Base-by-base conservation (phyloP, 2,329 filamentous ascomycete species). In the Hypoxylon sp. region DNA sequence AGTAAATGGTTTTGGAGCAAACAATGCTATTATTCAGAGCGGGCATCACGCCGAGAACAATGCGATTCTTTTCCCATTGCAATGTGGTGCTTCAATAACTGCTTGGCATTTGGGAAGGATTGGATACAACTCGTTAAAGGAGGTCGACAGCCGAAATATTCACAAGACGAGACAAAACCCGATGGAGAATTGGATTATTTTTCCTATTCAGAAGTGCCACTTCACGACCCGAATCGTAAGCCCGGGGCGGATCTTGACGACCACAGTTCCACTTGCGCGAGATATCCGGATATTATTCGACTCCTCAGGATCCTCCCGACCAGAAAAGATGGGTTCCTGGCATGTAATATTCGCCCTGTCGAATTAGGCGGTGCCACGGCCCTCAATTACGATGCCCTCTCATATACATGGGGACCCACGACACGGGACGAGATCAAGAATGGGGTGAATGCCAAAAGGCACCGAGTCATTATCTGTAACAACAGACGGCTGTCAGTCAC, bases 361-460 rank as follows among this genome's bases (percentile, higher is more conserved):
- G 57, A 70, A 20, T 50, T 71, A 4, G 38, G 58, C 24, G 16
- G 26, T 4, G 16, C 14, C 6, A 9, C 38, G n/a, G 51, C n/a
- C 24, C 22, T 38, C 24, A 20, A 9, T 11, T 70, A 71, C 40
- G 61, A 71, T 42, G 70, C 70, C 11, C 52, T 71, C 33, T 71
- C 70, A 7, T 71, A 71, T 38, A 70, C 68, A 7, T 71, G 70
- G 70, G 56, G 59, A 9, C 62, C 56, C 16, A 63, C 67, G 8
- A 64, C 61, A 1, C 61, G 36, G 30, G 26, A 36, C 6, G 59
- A 69, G 56, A 32, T n/a, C n/a, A 50, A 56, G 11, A 46, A 52
- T 4, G 53, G 54, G 18, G 53, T 51, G n/a, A 58, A 54, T 18
- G 12, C 38, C 8, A 24, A 70, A 36, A 50, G 6, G 22, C 18